A percentile compares a stretch with the other conserved stretches of the same genome.
Evolutionary conservation across 2,329 filamentous ascomycete genomes (phyloP).

Genomic region (Exophiala xenobiotica): DNA sequence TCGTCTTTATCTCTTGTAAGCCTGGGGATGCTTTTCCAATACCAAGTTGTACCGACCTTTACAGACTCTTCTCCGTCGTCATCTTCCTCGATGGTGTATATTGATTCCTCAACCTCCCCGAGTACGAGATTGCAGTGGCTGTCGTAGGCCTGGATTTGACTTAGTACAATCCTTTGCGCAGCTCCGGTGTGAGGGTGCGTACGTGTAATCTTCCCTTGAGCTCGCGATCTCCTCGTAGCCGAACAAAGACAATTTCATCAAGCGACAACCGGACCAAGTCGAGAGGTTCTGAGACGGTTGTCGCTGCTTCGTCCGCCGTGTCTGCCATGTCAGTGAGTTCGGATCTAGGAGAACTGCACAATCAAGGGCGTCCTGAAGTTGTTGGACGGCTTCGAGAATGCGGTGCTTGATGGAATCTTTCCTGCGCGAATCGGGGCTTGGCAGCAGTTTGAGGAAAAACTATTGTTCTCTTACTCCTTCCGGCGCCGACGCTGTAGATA

Average conservation of each 20-base stretch:
- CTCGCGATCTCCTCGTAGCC: slow-evolving; percentile 92
- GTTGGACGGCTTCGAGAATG: too few relatives aligned
- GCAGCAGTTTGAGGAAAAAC: too few relatives aligned
- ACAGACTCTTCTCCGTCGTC: slow-evolving; percentile 74
- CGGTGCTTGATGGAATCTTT: too few relatives aligned
- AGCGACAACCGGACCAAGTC: slow-evolving; percentile 92
- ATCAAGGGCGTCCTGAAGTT: too few relatives aligned
- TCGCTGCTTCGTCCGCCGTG: slow-evolving; percentile 66
- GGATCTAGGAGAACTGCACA: too few relatives aligned
- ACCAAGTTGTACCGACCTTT: slow-evolving; percentile 53
- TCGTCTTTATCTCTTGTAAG: slow-evolving; percentile 60
- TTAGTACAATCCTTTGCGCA: slow-evolving; percentile 23
- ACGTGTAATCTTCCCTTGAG: slow-evolving; percentile 94
- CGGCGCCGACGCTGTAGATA: too few relatives aligned
- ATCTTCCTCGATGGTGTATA: slow-evolving; percentile 88
- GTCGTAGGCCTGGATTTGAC: slow-evolving; percentile 75
- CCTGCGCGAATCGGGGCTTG: too few relatives aligned
- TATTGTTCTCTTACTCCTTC: too few relatives aligned
- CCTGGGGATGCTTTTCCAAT: neutral
- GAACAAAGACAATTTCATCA: slow-evolving; percentile 92
- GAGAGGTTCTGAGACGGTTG: slow-evolving; percentile 82
- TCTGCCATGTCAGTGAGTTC: slow-evolving; percentile 89
- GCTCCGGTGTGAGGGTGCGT: slow-evolving; percentile 39
- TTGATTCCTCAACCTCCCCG: slow-evolving; percentile 94
- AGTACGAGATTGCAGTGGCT: slow-evolving; percentile 97